Conservation (phyloP, 306 rosid genomes). For the Comarum palustre region DNA sequence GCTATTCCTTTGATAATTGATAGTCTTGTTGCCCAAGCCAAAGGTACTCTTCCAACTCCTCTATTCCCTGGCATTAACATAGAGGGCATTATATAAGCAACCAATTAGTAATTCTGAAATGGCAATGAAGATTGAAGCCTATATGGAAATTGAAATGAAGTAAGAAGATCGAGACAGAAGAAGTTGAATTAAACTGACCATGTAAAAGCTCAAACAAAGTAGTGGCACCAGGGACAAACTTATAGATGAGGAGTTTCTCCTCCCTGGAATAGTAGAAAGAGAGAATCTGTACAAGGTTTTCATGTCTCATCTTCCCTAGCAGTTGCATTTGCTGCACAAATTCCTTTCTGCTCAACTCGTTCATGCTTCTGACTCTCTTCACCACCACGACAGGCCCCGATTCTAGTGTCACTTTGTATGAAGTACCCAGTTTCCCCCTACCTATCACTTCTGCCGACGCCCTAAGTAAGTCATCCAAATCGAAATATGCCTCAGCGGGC, state of each 20-base stretch:
- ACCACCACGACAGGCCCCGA: slow-evolving; percentile 49
- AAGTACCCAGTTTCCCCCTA: slow-evolving; percentile 53
- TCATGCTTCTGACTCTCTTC: slow-evolving; percentile 58
- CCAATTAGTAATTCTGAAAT: not conserved
- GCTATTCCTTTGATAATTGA: slow-evolving; percentile 62
- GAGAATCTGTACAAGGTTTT: slow-evolving; percentile 49
- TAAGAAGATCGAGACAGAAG: too few relatives aligned
- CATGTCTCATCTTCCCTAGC: slow-evolving; percentile 57
- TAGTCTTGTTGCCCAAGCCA: slow-evolving; percentile 59
- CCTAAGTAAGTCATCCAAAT: slow-evolving; percentile 76
- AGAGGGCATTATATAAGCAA: not conserved
- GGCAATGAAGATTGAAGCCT: too few relatives aligned
- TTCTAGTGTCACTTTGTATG: slow-evolving; percentile 71
- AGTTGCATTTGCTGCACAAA: slow-evolving; percentile 65
- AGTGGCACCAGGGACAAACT: slow-evolving; percentile 33
- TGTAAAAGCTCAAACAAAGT: slow-evolving; percentile 62
- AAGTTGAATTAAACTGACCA: slow-evolving; percentile 43
- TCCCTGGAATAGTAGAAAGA: slow-evolving; percentile 59
- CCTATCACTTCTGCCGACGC: slow-evolving; percentile 71
- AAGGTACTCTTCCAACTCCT: slow-evolving; percentile 48
- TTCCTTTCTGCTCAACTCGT: slow-evolving; percentile 54
- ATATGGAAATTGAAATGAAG: too few relatives aligned
- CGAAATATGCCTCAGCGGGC: slow-evolving; percentile 38
- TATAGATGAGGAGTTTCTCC: slow-evolving; percentile 55
- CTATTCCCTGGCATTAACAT: slow-evolving; percentile 37